Conservation (phyloP, 108 stramenopile genomes). For the Cyclostephanos invisitatus region DNA sequence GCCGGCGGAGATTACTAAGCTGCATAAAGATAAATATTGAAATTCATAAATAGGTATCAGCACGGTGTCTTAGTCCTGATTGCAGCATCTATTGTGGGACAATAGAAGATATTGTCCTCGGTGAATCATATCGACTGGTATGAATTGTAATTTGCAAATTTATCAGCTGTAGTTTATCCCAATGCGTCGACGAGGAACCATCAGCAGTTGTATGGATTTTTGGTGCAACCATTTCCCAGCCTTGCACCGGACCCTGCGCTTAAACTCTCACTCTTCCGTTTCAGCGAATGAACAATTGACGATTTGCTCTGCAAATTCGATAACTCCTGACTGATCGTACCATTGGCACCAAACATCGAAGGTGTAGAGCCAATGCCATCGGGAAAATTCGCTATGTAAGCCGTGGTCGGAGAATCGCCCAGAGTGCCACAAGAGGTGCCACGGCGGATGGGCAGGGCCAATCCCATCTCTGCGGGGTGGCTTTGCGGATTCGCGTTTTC, state of each 20-base stretch:
- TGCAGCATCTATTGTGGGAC: too few species aligned
- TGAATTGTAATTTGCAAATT: too few species aligned
- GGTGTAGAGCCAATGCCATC: slow-evolving; percentile 8
- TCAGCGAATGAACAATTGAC: slow-evolving; percentile 21
- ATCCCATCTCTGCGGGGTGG: slow-evolving; percentile 11
- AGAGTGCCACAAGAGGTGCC: slow-evolving; percentile 28
- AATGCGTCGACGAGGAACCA: background rate
- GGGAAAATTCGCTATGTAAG: slow-evolving; percentile 10
- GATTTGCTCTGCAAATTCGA: slow-evolving; percentile 1
- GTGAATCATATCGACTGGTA: too few species aligned
- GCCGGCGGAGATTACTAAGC: slow-evolving; percentile 58
- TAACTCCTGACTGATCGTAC: slow-evolving; percentile 9
- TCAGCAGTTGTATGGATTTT: slow-evolving; percentile 43
- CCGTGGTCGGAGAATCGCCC: slow-evolving; percentile 3
- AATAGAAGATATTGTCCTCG: too few species aligned
- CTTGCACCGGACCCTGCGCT: background rate
- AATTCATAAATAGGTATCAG: too few species aligned
- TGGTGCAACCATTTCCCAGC: slow-evolving; percentile 11
- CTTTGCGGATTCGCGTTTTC: slow-evolving; percentile 16
- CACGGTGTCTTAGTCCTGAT: too few species aligned
- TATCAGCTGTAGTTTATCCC: background rate
- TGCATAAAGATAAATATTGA: background rate
- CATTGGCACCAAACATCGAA: slow-evolving; percentile 17
- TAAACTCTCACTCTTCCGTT: slow-evolving; percentile 32
- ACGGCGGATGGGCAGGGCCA: slow-evolving; percentile 32